A percentile compares a stretch with the other conserved stretches of the same genome.
Conservation (phyloP, 805 yeast species). For the Ogataea pignaliae region DNA sequence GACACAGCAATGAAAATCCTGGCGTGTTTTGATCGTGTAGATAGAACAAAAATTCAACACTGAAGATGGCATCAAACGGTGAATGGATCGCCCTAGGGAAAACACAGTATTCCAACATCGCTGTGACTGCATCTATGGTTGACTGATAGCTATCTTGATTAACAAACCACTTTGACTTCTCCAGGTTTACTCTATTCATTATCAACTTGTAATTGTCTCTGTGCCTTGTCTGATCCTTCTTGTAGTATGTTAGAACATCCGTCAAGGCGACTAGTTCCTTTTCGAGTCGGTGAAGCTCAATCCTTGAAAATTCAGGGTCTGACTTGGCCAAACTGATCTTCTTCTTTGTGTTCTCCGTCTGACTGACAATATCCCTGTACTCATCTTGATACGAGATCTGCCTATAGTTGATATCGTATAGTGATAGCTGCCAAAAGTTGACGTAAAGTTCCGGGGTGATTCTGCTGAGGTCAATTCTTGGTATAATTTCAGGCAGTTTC, state of each 20-base stretch:
- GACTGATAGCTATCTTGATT: constrained; percentile 12
- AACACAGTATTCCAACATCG: constrained; percentile 56
- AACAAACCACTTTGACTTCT: constrained; percentile 38
- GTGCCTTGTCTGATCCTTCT: constrained; percentile 44
- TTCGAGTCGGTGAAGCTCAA: constrained; percentile 24
- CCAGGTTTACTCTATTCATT: constrained; percentile 25
- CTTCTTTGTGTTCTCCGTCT: constrained; percentile 33
- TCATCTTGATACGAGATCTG: constrained; percentile 46
- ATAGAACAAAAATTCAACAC: constrained; percentile 55
- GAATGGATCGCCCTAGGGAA: constrained; percentile 77
- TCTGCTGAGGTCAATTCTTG: constrained; percentile 18
- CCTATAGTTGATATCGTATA: constrained; percentile 65
- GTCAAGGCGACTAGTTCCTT: constrained; percentile 24
- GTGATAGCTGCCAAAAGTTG: constrained; percentile 68
- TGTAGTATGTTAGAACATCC: constrained; percentile 26
- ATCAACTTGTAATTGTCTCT: constrained; percentile 32
- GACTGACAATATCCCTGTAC: constrained; percentile 34
- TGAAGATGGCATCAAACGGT: constrained; percentile 73
- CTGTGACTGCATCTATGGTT: constrained; percentile 3
- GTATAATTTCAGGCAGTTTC: constrained; percentile 11
- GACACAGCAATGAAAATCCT: constrained; percentile 34
- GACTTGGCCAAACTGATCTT: constrained; percentile 29
- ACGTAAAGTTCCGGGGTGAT: constrained; percentile 43
- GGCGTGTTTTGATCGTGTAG: constrained; percentile 36
- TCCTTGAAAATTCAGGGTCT: constrained; percentile 21